phyloP scores from a whole-genome alignment of 73 alveolate genomes.

The Uronychia binucleata region DNA sequence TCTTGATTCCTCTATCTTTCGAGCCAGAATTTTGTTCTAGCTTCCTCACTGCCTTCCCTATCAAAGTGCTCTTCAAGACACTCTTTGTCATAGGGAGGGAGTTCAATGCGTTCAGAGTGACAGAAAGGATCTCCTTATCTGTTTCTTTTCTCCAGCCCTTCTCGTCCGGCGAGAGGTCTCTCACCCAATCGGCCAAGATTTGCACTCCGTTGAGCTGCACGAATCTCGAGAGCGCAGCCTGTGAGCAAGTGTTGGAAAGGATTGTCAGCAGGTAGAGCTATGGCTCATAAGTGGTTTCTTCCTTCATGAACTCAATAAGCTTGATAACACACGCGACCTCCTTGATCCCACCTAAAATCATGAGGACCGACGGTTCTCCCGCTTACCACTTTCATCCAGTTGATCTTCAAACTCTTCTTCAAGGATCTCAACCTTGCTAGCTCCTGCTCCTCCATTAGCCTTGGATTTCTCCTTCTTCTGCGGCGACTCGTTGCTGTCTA shows the following conservation, averaged over 20 bases:
- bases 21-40: constrained; percentile 1
- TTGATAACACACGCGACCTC: not conserved
- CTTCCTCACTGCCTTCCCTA: constrained; percentile 41
- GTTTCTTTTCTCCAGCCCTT: not conserved
- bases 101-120: constrained; percentile 17
- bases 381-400: not conserved
- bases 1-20: constrained; percentile 13
- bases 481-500: too few species aligned
- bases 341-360: not conserved
- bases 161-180: constrained; percentile 12
- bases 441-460: not conserved
- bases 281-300: not conserved
- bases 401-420: not conserved
- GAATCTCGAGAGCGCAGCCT: constrained; percentile 10
- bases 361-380: not conserved
- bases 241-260: not conserved
- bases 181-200: constrained; percentile 25
- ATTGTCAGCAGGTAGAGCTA: not conserved
- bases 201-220: constrained; percentile 28
- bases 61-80: constrained; percentile 21
- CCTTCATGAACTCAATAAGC: not conserved
- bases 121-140: constrained; percentile 7
- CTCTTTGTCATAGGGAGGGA: constrained; percentile 11
- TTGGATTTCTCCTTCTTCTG: not conserved
- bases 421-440: not conserved